Conservation (phyloP, 768 basidiomycete genomes). For the Pisolithus albus region DNA sequence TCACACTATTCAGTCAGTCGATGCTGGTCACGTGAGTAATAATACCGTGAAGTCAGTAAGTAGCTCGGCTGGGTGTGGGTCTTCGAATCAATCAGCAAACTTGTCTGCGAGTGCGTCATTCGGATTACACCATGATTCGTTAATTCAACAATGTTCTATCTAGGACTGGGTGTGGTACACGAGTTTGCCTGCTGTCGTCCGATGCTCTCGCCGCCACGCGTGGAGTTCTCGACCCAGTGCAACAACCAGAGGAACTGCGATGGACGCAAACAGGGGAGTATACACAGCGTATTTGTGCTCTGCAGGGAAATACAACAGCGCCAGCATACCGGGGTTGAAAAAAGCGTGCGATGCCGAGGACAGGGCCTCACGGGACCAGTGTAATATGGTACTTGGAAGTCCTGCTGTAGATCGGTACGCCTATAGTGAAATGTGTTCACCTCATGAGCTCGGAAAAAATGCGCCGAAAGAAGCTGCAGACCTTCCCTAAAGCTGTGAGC, state of each 20-base stretch:
- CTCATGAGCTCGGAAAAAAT: conserved; percentile 6
- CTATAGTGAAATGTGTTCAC: conserved; percentile 10
- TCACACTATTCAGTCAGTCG: no score
- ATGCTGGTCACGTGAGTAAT: no score
- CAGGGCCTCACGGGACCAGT: conserved; percentile 55
- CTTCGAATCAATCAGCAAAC: no score
- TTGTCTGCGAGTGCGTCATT: no score
- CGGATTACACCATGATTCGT: no score
- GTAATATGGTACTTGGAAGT: conserved; percentile 35
- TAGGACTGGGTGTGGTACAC: background rate
- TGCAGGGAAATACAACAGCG: conserved; percentile 91
- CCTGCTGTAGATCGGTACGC: conserved; percentile 15
- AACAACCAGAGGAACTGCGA: conserved; percentile 75
- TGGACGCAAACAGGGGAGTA: conserved; percentile 88
- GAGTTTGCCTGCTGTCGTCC: conserved; percentile 5
- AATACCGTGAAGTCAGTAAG: no score
- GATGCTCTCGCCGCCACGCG: conserved; percentile 43
- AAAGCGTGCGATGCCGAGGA: conserved; percentile 77
- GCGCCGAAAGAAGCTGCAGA: conserved; percentile 28
- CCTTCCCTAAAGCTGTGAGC: conserved; percentile 66
- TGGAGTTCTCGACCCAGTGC: conserved; percentile 67
- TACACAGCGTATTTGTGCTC: conserved; percentile 99
- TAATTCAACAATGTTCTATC: conserved; percentile 4
- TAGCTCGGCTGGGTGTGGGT: no score
- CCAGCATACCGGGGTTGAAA: conserved; percentile 96